A percentile compares a stretch with the other conserved stretches of the same genome.
Conservation (phyloP, 2,329 filamentous ascomycete species). For the Ophiocordyceps robertsii region DNA sequence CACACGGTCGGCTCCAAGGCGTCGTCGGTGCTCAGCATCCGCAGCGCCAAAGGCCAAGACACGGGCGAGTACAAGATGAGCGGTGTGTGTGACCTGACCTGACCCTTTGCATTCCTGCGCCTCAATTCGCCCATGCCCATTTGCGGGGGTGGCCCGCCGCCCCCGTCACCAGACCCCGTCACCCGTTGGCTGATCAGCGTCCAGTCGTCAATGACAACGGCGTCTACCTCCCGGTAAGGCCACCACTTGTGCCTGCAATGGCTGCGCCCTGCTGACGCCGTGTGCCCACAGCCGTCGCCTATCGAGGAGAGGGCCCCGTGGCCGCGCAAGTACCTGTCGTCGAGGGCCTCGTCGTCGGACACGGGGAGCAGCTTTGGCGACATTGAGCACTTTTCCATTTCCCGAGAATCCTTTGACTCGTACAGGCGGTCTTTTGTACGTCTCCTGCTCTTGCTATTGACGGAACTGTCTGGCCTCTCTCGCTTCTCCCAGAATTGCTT, state of each 20-base stretch:
- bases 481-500: background rate
- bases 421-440: conserved; percentile 90
- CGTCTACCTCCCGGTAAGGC: conserved; percentile 76
- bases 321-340: conserved; percentile 41
- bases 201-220: conserved; percentile 92
- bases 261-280: background rate
- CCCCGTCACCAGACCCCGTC: conserved; percentile 8
- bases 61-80: conserved; percentile 69
- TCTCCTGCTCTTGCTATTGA: no score
- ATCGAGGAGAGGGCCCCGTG: conserved; percentile 74
- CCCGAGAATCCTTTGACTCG: conserved; percentile 91
- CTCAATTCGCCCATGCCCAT: background rate
- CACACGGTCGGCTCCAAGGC: conserved; percentile 50
- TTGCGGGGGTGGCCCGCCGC: background rate
- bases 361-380: conserved; percentile 55
- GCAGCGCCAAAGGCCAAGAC: conserved; percentile 46
- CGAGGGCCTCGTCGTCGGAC: conserved; percentile 40
- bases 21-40: conserved; percentile 48
- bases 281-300: conserved; percentile 57
- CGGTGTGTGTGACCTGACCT: conserved; percentile 35
- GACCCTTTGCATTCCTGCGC: background rate
- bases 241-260: background rate
- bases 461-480: background rate
- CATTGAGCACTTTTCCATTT: conserved; percentile 89
- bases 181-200: conserved; percentile 12